These are phyloP conservation scores for Porpolomopsis calyptriformis DNA, from an alignment of 768 basidiomycete species.

Conservation along the genomic window DNA sequence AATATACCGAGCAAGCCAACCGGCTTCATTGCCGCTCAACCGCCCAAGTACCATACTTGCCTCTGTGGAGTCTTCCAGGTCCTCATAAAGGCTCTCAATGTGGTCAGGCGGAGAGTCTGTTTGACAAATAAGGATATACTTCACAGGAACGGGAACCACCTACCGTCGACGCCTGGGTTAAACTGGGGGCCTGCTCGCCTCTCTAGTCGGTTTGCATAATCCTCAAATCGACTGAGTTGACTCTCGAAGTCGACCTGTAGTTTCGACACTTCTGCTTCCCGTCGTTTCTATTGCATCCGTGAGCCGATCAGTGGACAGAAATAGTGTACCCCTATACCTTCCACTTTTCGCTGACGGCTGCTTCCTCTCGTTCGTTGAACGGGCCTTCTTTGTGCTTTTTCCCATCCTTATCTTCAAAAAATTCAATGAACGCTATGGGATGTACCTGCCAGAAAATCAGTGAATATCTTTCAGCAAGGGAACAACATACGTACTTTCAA, in stretches of 20 bases:
- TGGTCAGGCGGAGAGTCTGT: slow-evolving; percentile 33
- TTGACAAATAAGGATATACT: neutral
- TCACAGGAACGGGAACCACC: slow-evolving; percentile 5
- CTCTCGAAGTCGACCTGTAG: slow-evolving; percentile 49
- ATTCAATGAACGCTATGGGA: slow-evolving; percentile 75
- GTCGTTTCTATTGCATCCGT: slow-evolving; percentile 34
- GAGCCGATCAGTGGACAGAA: neutral
- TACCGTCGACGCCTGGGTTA: slow-evolving; percentile 31
- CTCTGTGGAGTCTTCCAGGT: slow-evolving; percentile 47
- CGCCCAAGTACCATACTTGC: slow-evolving; percentile 33
- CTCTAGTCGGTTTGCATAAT: slow-evolving; percentile 59
- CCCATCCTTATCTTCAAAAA: slow-evolving; percentile 39
- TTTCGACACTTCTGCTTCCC: slow-evolving; percentile 48
- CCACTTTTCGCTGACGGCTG: slow-evolving; percentile 51
- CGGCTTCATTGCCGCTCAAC: slow-evolving; percentile 37
- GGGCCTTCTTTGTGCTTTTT: slow-evolving; percentile 47
- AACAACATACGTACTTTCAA: slow-evolving; percentile 37
- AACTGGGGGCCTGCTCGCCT: slow-evolving; percentile 41
- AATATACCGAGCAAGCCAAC: slow-evolving; percentile 51
- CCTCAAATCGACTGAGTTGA: slow-evolving; percentile 39
- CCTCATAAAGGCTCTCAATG: slow-evolving; percentile 49
- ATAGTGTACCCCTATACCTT: slow-evolving; percentile 35
- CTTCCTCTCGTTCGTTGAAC: slow-evolving; percentile 61
- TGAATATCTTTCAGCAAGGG: slow-evolving; percentile 1
- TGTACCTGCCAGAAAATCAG: slow-evolving; percentile 37